phyloP scores from a whole-genome alignment of 805 yeast genomes.

The Lipomyces mesembrius region DNA sequence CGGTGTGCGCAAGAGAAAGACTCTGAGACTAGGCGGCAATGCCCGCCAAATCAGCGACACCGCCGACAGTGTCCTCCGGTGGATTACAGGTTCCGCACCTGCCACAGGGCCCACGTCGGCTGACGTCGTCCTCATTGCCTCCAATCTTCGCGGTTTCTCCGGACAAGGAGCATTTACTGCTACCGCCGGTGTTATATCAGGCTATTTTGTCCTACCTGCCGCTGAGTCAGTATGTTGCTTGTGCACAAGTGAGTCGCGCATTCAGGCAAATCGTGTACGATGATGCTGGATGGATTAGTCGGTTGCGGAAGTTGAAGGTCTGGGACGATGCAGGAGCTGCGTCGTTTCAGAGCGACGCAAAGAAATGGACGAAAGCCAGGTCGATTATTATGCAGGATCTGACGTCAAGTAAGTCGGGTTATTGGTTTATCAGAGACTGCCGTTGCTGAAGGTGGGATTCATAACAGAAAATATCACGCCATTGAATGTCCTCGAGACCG shows the following conservation, averaged over 20 bases:
- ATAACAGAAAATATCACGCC: constrained; percentile 41
- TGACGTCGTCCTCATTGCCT: constrained; percentile 25
- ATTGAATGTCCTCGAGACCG: constrained; percentile 47
- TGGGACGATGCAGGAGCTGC: constrained; percentile 46
- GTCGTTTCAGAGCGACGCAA: constrained; percentile 9
- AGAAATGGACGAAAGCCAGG: constrained; percentile 16
- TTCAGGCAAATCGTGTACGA: constrained; percentile 36
- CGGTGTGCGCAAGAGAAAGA: neutral
- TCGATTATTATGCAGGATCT: constrained; percentile 18
- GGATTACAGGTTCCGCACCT: neutral
- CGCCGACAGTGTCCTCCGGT: constrained; percentile 8
- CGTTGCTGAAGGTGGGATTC: neutral
- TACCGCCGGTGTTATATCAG: constrained; percentile 20
- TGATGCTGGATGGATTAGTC: constrained; percentile 33
- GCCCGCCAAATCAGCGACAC: constrained; percentile 3
- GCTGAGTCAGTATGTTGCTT: constrained; percentile 26
- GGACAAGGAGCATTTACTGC: constrained; percentile 5
- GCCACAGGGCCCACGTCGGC: constrained; percentile 11
- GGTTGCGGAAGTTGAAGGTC: constrained; percentile 28
- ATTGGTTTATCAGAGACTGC: neutral
- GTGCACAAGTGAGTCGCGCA: constrained; percentile 37
- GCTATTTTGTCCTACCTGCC: constrained; percentile 24
- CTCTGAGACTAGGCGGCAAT: constrained; percentile 3
- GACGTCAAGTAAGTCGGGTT: constrained; percentile 9
- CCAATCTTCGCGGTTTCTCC: constrained; percentile 23